phyloP scores from a whole-genome alignment of 2,329 filamentous ascomycete species.

The Ceratocystis lukuohia region DNA sequence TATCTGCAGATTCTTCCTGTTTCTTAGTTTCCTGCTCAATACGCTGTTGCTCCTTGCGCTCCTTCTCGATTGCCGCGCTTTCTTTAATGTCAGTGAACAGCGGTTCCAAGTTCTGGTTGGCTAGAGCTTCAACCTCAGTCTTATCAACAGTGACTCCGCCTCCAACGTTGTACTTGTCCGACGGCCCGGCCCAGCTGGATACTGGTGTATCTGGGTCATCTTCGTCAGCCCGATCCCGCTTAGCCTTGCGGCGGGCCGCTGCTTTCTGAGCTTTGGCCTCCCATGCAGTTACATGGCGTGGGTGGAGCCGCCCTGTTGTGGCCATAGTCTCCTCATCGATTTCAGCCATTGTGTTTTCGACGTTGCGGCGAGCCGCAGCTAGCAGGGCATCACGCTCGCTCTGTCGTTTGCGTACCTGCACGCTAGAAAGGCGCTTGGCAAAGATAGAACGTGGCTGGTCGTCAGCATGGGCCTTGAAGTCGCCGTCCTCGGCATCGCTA shows the following conservation, averaged over 20 bases:
- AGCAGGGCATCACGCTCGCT: conserved; percentile 63
- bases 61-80: conserved; percentile 27
- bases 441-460: conserved; percentile 57
- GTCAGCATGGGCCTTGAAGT: conserved; percentile 38
- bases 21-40: conserved; percentile 69
- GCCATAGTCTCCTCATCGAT: conserved; percentile 53
- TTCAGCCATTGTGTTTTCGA: conserved; percentile 60
- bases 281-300: conserved; percentile 60
- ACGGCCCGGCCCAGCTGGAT: background rate
- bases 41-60: conserved; percentile 54
- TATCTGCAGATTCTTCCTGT: conserved; percentile 63
- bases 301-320: conserved; percentile 54
- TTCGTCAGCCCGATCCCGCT: conserved; percentile 24
- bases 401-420: conserved; percentile 60
- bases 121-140: conserved; percentile 10
- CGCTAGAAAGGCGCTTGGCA: conserved; percentile 50
- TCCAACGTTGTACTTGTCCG: conserved; percentile 14
- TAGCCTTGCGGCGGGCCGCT: conserved; percentile 42
- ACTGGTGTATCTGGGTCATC: background rate
- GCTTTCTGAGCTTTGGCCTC: conserved; percentile 60
- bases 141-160: conserved; percentile 13
- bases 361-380: conserved; percentile 70
- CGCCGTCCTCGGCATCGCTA: conserved; percentile 34
- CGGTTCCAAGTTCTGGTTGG: conserved; percentile 28
- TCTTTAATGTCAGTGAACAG: conserved; percentile 28